phyloP scores from a whole-genome alignment of 2,329 filamentous ascomycete genomes.

The Elsinoe arachidis region DNA sequence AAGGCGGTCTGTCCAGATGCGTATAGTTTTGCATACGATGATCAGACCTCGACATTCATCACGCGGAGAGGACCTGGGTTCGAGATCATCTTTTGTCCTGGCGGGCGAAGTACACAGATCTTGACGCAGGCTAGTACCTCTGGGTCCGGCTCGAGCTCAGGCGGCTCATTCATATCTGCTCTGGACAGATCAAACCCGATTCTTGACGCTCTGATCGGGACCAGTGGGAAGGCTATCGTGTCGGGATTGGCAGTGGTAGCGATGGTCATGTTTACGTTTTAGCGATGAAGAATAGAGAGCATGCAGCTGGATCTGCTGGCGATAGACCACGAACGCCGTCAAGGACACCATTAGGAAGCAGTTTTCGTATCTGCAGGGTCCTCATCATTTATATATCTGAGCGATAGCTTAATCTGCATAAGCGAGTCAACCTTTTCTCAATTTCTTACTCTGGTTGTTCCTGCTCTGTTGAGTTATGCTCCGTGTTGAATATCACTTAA shows the following conservation, averaged over 20 bases:
- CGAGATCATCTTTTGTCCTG: slow-evolving; percentile 70
- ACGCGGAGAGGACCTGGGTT: slow-evolving; percentile 61
- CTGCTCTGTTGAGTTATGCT: not conserved
- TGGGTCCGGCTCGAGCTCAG: slow-evolving; percentile 17
- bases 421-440: not conserved
- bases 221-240: slow-evolving; percentile 11
- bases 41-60: slow-evolving; percentile 50
- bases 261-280: slow-evolving; percentile 12
- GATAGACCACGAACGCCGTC: not conserved
- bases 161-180: slow-evolving; percentile 16
- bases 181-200: slow-evolving; percentile 16
- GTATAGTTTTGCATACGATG: slow-evolving; percentile 64
- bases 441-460: not conserved
- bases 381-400: slow-evolving; percentile 2
- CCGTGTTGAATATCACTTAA: not conserved
- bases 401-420: not conserved
- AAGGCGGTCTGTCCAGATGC: slow-evolving; percentile 76
- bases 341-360: not conserved
- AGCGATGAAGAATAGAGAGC: not conserved
- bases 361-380: not conserved
- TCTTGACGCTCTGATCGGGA: slow-evolving; percentile 17
- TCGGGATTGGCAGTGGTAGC: slow-evolving; percentile 5
- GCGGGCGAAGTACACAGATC: slow-evolving; percentile 42
- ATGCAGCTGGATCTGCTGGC: not conserved
- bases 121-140: slow-evolving; percentile 28